Conservation (phyloP, 352 stramenopile species). For the Thalassiosira allenii region DNA sequence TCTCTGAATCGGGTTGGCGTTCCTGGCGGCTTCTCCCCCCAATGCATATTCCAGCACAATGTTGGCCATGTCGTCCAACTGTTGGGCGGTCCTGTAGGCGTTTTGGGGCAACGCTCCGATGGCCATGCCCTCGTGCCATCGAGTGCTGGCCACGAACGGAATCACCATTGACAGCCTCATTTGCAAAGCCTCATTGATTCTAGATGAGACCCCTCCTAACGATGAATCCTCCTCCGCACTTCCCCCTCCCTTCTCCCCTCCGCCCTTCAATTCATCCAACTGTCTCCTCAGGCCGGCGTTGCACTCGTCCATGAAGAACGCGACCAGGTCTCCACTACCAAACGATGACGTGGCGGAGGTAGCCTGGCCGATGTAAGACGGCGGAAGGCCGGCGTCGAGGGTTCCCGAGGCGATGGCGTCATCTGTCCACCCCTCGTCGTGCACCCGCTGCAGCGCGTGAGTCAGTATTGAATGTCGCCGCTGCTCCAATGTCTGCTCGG, state of each 20-base stretch:
- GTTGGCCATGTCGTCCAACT: conserved; percentile 75
- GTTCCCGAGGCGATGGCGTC: conserved; percentile 71
- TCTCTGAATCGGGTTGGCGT: conserved; percentile 28
- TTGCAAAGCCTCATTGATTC: conserved; percentile 61
- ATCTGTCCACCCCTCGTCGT: conserved; percentile 79
- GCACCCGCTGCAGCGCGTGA: conserved; percentile 64
- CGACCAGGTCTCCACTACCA: conserved; percentile 69
- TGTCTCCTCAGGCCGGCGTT: conserved; percentile 55
- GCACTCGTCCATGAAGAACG: conserved; percentile 78
- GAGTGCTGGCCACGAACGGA: conserved; percentile 59
- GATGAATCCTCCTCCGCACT: conserved; percentile 18
- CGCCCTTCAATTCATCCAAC: conserved; percentile 24
- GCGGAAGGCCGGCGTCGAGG: conserved; percentile 43
- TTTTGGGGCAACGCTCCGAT: conserved; percentile 73
- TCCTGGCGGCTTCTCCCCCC: neutral
- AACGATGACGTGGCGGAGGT: conserved; percentile 60
- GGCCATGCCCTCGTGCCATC: conserved; percentile 84
- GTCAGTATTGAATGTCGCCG: conserved; percentile 34
- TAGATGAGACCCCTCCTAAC: conserved; percentile 7
- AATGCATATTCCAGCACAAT: conserved; percentile 59
- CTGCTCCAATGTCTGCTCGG: neutral
- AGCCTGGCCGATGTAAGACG: conserved; percentile 59
- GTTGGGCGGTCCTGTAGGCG: conserved; percentile 58
- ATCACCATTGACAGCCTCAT: conserved; percentile 68
- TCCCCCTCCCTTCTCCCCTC: conserved; percentile 4